Conservation (phyloP, 352 stramenopile genomes). For the Phytopythium mirpurense region DNA sequence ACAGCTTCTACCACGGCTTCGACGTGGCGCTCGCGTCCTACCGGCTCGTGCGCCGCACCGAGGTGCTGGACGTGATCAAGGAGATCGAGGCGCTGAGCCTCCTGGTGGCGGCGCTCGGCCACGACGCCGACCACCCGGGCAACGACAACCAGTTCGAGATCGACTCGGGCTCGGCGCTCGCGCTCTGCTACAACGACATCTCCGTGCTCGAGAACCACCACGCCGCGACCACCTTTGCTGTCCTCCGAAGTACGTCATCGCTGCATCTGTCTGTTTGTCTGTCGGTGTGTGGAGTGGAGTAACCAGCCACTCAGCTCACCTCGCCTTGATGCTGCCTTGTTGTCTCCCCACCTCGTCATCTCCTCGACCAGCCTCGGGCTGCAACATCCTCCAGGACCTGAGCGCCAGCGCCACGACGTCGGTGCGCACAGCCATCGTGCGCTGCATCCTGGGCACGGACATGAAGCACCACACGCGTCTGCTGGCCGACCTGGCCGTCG, state of each 20-base stretch:
- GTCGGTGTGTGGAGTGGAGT: conserved; percentile 7
- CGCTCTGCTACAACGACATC: conserved; percentile 88
- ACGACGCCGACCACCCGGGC: conserved; percentile 86
- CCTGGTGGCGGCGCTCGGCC: conserved; percentile 73
- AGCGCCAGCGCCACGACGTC: conserved; percentile 36
- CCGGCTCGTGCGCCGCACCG: conserved; percentile 44
- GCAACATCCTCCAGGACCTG: conserved; percentile 55
- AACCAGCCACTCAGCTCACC: no score
- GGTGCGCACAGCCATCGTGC: conserved; percentile 57
- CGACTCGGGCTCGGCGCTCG: conserved; percentile 64
- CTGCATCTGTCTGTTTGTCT: conserved; percentile 2
- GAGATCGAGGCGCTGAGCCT: conserved; percentile 73
- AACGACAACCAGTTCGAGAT: conserved; percentile 90
- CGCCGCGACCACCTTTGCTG: conserved; percentile 63
- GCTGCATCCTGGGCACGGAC: conserved; percentile 74
- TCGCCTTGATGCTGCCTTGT: no score
- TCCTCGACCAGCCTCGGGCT: conserved; percentile 31
- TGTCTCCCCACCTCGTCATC: no score
- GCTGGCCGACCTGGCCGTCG: conserved; percentile 39
- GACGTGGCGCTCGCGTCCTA: conserved; percentile 69
- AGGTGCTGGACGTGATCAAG: conserved; percentile 59
- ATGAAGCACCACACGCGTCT: conserved; percentile 83
- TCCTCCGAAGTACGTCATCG: conserved; percentile 40
- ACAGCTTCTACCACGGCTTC: conserved; percentile 87
- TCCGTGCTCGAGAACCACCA: conserved; percentile 89